These are phyloP conservation scores for Syzygium syzygioides DNA, from an alignment of 441 rosid species.

Conservation along the genomic window DNA sequence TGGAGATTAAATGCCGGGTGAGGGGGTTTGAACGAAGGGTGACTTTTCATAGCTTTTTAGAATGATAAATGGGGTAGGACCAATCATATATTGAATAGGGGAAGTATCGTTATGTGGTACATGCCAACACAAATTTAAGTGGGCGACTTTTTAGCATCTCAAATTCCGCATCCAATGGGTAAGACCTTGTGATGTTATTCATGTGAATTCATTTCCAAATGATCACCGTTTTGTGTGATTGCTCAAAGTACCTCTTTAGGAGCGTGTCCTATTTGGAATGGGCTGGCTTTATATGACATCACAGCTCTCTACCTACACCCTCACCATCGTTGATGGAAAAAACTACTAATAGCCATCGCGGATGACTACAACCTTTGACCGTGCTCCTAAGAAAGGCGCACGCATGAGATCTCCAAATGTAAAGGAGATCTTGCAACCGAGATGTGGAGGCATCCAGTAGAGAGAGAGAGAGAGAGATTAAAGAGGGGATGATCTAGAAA, in stretches of 20 bases:
- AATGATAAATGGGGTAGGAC: not conserved
- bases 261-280: not conserved
- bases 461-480: not conserved
- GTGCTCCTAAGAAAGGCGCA: not conserved
- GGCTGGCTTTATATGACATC: not conserved
- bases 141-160: not conserved
- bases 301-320: not conserved
- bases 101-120: not conserved
- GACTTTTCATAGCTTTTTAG: not conserved
- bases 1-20: not conserved
- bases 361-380: not conserved
- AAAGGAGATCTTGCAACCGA: not conserved
- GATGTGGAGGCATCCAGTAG: not conserved
- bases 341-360: not conserved
- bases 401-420: not conserved
- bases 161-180: not conserved
- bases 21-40: no score
- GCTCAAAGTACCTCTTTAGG: not conserved
- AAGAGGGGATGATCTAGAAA: not conserved
- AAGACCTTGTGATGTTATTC: not conserved
- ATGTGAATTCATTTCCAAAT: not conserved
- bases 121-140: no score
- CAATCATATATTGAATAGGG: accelerated
- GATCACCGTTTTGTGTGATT: not conserved
- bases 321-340: not conserved